These are phyloP conservation scores for Copromyces sp. DNA, from an alignment of 495 filamentous ascomycete species.

Conservation along the genomic window DNA sequence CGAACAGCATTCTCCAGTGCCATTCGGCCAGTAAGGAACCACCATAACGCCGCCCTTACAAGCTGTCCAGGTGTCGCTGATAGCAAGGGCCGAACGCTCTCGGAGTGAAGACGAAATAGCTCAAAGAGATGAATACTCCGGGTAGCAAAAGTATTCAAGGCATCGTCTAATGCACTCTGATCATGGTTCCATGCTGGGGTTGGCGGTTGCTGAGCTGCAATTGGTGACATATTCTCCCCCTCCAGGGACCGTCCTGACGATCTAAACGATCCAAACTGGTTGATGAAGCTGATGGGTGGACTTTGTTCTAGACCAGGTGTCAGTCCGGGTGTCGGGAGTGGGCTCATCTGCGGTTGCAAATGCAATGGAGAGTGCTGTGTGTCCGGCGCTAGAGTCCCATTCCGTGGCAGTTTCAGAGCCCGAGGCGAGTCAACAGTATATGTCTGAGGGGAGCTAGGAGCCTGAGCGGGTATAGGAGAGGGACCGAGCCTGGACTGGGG, in stretches of 20 bases:
- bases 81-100: constrained; percentile 53
- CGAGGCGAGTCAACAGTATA: background rate
- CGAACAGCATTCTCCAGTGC: constrained; percentile 62
- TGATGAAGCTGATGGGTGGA: constrained; percentile 15
- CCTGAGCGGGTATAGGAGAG: background rate
- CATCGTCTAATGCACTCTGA: constrained; percentile 36
- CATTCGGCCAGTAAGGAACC: constrained; percentile 72
- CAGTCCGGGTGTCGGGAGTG: background rate
- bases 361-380: background rate
- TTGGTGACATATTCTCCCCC: constrained; percentile 7
- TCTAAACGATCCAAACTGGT: constrained; percentile 13
- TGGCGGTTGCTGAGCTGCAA: background rate
- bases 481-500: background rate
- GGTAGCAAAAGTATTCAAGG: constrained; percentile 54
- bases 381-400: background rate
- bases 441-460: background rate
- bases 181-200: background rate
- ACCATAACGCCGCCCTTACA: constrained; percentile 67
- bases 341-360: background rate
- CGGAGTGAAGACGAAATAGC: constrained; percentile 60
- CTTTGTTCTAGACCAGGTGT: background rate
- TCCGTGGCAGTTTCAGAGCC: background rate
- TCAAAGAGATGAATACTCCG: constrained; percentile 57
- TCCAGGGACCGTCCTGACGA: constrained; percentile 17
- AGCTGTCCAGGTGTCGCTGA: constrained; percentile 52